phyloP scores from a whole-genome alignment of 2,329 filamentous ascomycete genomes.

The Alternaria panax region DNA sequence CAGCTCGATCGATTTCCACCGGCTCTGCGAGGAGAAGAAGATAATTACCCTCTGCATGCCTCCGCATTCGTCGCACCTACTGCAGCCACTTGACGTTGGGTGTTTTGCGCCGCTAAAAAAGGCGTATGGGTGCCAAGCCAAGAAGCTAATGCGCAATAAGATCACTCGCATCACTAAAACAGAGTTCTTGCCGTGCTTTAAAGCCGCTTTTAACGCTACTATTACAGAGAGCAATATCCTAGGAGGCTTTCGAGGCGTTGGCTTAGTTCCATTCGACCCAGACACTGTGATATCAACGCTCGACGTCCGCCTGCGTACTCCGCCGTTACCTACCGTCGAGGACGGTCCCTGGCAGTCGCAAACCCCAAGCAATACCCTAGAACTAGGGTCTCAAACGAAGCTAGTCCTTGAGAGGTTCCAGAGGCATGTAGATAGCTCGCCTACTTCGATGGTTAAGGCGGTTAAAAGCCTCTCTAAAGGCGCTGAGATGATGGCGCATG shows the following conservation, averaged over 20 bases:
- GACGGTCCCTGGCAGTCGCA: not conserved
- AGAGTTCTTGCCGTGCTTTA: slow-evolving; percentile 31
- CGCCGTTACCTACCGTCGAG: not conserved
- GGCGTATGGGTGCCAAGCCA: slow-evolving; percentile 27
- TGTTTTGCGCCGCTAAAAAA: not conserved
- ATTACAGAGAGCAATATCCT: slow-evolving; percentile 41
- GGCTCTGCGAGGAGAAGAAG: slow-evolving; percentile 15
- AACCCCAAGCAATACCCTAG: not conserved
- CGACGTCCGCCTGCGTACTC: not conserved
- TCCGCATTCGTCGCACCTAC: not conserved
- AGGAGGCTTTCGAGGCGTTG: slow-evolving; percentile 40
- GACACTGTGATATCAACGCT: slow-evolving; percentile 2
- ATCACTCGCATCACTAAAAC: slow-evolving; percentile 36
- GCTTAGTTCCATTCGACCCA: slow-evolving; percentile 26
- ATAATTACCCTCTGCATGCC: slow-evolving; percentile 5
- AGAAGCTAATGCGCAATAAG: slow-evolving; percentile 36
- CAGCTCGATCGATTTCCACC: slow-evolving; percentile 43
- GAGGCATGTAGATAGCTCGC: slow-evolving; percentile 6
- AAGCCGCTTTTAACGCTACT: slow-evolving; percentile 28
- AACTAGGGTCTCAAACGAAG: not conserved
- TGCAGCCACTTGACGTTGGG: not conserved
- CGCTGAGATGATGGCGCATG: slow-evolving; percentile 1
- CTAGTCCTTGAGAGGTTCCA: not conserved
- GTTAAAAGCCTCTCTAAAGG: slow-evolving; percentile 7
- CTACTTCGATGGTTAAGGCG: not conserved